A percentile compares a stretch with the other conserved stretches of the same genome.
These are phyloP conservation scores for Pyrrhoderma lamaoense DNA, from an alignment of 1,284 basidiomycete genomes.

Conservation along the genomic window DNA sequence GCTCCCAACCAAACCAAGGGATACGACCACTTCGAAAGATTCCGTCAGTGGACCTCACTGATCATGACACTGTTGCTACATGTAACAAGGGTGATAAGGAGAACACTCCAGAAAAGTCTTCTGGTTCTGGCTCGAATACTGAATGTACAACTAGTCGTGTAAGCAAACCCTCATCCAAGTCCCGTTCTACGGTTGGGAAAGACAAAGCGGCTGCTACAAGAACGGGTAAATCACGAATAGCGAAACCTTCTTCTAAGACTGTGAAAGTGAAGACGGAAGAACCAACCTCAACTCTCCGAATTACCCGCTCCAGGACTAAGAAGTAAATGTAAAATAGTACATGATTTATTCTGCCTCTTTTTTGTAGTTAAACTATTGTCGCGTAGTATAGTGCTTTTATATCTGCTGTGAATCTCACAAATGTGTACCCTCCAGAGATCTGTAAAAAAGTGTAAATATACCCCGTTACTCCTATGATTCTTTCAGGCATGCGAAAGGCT, in stretches of 20 bases:
- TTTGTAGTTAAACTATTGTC: no score
- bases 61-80: conserved; percentile 12
- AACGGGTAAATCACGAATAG: background rate
- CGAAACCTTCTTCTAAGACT: conserved; percentile 1
- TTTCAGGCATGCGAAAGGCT: no score
- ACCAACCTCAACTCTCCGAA: background rate
- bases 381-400: no score
- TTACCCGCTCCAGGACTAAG: conserved; percentile 10
- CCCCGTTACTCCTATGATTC: no score
- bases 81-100: conserved; percentile 29
- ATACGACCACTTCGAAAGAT: background rate
- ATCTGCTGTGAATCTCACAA: no score
- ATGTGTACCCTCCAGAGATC: no score
- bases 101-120: conserved; percentile 31
- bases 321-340: conserved; percentile 2
- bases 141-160: background rate
- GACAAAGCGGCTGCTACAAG: background rate
- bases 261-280: conserved; percentile 9
- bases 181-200: background rate
- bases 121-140: conserved; percentile 5
- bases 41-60: background rate
- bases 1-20: background rate
- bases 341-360: background rate
- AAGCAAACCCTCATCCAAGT: conserved; percentile 4
- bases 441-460: no score